Evolutionary conservation across 2,329 filamentous ascomycete species (phyloP).

Genomic region (Chaetomium strumarium): DNA sequence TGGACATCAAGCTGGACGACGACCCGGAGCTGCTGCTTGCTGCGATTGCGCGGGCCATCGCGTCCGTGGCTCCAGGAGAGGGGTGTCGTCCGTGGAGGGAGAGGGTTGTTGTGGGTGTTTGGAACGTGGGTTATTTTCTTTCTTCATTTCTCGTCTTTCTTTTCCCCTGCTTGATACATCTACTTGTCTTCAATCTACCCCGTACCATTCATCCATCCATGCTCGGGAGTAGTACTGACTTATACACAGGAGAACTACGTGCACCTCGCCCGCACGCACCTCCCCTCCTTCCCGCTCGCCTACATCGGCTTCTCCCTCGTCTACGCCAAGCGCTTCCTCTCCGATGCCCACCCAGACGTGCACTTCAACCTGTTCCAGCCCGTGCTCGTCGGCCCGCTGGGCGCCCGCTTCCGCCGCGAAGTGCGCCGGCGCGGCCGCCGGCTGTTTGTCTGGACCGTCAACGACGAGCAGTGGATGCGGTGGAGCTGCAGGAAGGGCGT

Average conservation of each 20-base stretch:
- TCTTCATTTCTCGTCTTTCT: not conserved
- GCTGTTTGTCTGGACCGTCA: conserved; percentile 82
- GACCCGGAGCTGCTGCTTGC: conserved; percentile 64
- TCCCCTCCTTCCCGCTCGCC: conserved; percentile 58
- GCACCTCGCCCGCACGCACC: conserved; percentile 52
- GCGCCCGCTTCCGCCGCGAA: conserved; percentile 59
- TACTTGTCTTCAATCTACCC: no score
- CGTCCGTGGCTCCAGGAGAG: conserved; percentile 37
- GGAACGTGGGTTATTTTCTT: conserved; percentile 53
- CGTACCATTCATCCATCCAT: not conserved
- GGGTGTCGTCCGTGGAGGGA: conserved; percentile 57
- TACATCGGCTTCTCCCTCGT: conserved; percentile 61
- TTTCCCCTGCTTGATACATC: not conserved
- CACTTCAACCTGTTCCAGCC: conserved; percentile 71
- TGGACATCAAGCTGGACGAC: conserved; percentile 84
- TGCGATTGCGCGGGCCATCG: conserved; percentile 59
- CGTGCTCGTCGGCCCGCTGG: conserved; percentile 62
- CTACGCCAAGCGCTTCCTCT: conserved; percentile 67
- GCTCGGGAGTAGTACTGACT: not conserved
- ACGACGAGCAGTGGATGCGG: conserved; percentile 70
- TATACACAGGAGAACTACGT: conserved; percentile 57
- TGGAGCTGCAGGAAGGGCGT: conserved; percentile 64
- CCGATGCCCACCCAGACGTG: conserved; percentile 42
- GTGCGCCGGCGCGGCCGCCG: conserved; percentile 50
- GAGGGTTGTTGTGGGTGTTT: conserved; percentile 74